Conservation (phyloP, 2,329 filamentous ascomycete genomes). For the Fusarium tuaranense region DNA sequence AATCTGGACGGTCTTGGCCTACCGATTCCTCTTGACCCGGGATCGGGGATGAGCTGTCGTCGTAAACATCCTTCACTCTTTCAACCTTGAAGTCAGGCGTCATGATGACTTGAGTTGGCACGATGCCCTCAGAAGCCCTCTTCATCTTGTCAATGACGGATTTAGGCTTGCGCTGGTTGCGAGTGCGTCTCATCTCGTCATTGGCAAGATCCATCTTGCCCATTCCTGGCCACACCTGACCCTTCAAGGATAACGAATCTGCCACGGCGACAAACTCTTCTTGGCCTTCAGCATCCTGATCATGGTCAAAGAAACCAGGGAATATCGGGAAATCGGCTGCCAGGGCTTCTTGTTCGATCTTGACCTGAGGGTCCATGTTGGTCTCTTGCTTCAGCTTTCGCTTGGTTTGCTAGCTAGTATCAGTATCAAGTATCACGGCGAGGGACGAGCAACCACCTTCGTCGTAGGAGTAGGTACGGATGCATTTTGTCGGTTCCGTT, state of each 20-base stretch:
- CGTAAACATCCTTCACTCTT: conserved; percentile 69
- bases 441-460: conserved; percentile 37
- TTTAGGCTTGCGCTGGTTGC: conserved; percentile 83
- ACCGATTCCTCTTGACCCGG: conserved; percentile 58
- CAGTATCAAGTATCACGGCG: conserved; percentile 4
- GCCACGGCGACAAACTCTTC: conserved; percentile 43
- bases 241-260: conserved; percentile 68
- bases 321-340: conserved; percentile 44
- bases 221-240: conserved; percentile 82
- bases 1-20: conserved; percentile 36
- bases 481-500: conserved; percentile 47
- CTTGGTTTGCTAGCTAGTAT: conserved; percentile 43
- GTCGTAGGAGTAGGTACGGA: conserved; percentile 19
- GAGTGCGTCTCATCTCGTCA: conserved; percentile 76
- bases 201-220: conserved; percentile 84
- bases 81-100: conserved; percentile 62
- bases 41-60: conserved; percentile 65
- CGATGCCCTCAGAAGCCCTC: conserved; percentile 71
- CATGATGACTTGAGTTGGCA: conserved; percentile 75
- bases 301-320: conserved; percentile 44
- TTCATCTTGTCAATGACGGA: conserved; percentile 77
- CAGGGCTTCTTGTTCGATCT: conserved; percentile 46
- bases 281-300: conserved; percentile 44
- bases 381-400: conserved; percentile 45
- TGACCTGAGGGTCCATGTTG: conserved; percentile 37